Percentiles rank a stretch among this genome's conserved stretches.
These are phyloP conservation scores for Eustoma russellianum DNA, from an alignment of 257 asterid genomes.

Conservation along the genomic window DNA sequence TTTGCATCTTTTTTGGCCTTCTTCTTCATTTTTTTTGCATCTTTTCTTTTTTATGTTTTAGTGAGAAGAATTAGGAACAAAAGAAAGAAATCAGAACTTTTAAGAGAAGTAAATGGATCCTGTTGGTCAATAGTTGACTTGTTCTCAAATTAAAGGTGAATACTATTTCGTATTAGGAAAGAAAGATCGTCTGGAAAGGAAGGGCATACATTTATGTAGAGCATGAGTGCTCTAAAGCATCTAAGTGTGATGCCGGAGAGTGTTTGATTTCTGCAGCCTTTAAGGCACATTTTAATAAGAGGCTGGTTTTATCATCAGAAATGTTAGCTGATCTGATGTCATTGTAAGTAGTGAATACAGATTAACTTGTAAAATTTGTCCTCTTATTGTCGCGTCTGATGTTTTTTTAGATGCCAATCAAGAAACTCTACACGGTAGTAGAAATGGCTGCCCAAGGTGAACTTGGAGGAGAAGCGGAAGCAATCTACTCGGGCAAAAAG, in stretches of 20 bases:
- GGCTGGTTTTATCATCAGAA: no score
- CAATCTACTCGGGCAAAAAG: conserved; percentile 62
- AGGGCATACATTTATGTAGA: no score
- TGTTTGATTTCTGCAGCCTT: no score
- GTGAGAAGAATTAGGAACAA: neutral
- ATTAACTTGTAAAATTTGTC: neutral
- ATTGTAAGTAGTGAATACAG: no score
- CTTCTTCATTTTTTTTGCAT: no score
- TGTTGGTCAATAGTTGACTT: neutral
- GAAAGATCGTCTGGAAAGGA: no score
- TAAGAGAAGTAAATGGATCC: neutral
- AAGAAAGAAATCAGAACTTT: neutral
- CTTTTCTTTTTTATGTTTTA: no score
- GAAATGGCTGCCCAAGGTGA: conserved; percentile 99
- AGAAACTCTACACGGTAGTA: conserved; percentile 81
- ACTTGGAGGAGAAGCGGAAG: conserved; percentile 79
- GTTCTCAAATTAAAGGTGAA: neutral
- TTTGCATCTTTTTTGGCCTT: neutral
- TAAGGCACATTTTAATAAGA: no score
- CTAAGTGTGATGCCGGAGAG: no score
- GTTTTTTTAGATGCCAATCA: conserved; percentile 66
- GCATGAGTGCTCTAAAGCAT: no score
- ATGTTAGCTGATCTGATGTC: no score
- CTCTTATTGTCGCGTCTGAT: conserved; percentile 5
- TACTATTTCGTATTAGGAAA: neutral